These are phyloP conservation scores for Chrysopogon serrulatus DNA, from an alignment of 176 grass and related monocot genomes.

Conservation along the genomic window DNA sequence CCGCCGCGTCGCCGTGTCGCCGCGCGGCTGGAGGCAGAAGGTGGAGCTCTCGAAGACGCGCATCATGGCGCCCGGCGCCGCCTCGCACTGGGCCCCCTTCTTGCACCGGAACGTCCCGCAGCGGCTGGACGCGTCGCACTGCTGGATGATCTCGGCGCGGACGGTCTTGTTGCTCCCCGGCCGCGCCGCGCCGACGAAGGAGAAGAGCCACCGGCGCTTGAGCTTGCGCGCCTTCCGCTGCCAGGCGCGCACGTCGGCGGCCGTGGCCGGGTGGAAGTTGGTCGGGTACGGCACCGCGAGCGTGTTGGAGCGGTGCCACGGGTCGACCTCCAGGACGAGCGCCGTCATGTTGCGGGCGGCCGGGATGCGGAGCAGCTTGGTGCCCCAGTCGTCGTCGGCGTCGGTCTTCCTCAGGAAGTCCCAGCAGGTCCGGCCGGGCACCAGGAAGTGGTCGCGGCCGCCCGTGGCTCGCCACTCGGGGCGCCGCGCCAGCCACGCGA, in stretches of 20 bases:
- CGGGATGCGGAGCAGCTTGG: slow-evolving; percentile 44
- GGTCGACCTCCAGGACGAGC: slow-evolving; percentile 46
- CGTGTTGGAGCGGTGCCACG: slow-evolving; percentile 33
- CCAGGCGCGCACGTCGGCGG: slow-evolving; percentile 46
- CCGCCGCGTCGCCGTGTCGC: slow-evolving; percentile 46
- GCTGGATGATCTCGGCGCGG: slow-evolving; percentile 46
- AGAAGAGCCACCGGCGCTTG: slow-evolving; percentile 49
- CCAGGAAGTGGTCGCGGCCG: slow-evolving; percentile 64
- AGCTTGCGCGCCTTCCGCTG: slow-evolving; percentile 20
- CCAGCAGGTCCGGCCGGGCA: slow-evolving; percentile 42
- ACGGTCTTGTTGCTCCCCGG: slow-evolving; percentile 28
- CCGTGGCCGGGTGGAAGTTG: slow-evolving; percentile 51
- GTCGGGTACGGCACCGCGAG: slow-evolving; percentile 62
- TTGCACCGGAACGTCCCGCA: slow-evolving; percentile 47
- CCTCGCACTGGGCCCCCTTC: slow-evolving; percentile 24
- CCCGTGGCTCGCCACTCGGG: slow-evolving; percentile 47
- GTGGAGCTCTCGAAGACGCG: slow-evolving; percentile 35
- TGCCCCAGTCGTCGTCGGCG: slow-evolving; percentile 31
- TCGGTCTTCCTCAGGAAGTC: slow-evolving; percentile 46
- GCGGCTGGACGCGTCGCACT: slow-evolving; percentile 42
- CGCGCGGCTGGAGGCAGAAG: slow-evolving; percentile 69
- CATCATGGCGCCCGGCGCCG: slow-evolving; percentile 32
- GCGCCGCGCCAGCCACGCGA: slow-evolving; percentile 24
- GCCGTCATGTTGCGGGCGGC: slow-evolving; percentile 54
- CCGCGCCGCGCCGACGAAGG: slow-evolving; percentile 56